Conservation (phyloP, 805 yeast genomes). For the Sungouiozyma ichnusensis region DNA sequence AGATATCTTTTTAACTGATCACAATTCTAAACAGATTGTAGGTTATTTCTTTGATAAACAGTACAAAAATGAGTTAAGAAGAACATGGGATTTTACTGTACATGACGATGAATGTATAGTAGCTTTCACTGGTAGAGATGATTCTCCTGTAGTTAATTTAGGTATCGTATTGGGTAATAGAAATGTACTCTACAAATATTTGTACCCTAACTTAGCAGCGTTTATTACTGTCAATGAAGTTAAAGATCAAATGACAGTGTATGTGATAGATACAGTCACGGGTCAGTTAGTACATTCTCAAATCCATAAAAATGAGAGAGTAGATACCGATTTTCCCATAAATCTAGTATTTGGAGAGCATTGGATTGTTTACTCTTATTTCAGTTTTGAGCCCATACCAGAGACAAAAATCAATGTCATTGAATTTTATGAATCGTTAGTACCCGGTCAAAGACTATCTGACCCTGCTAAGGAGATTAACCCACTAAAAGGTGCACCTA, state of each 20-base stretch:
- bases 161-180: slow-evolving; percentile 64
- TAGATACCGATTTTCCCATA: slow-evolving; percentile 35
- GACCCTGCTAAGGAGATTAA: slow-evolving; percentile 7
- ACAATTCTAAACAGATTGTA: slow-evolving; percentile 12
- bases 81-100: slow-evolving; percentile 33
- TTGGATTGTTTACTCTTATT: slow-evolving; percentile 66
- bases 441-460: slow-evolving; percentile 37
- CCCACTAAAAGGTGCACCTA: slow-evolving; percentile 17
- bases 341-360: slow-evolving; percentile 65
- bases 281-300: slow-evolving; percentile 50
- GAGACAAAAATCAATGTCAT: slow-evolving; percentile 54
- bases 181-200: slow-evolving; percentile 71
- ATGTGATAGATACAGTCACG: slow-evolving; percentile 55
- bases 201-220: slow-evolving; percentile 58
- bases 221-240: slow-evolving; percentile 34
- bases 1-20: slow-evolving; percentile 13
- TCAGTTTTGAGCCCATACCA: slow-evolving; percentile 38
- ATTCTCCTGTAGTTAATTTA: slow-evolving; percentile 40
- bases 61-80: slow-evolving; percentile 8
- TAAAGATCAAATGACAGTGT: slow-evolving; percentile 32
- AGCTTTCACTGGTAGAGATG: slow-evolving; percentile 32
- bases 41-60: slow-evolving; percentile 19
- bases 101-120: slow-evolving; percentile 30
- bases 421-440: slow-evolving; percentile 65
- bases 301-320: slow-evolving; percentile 32